A percentile compares a stretch with the other conserved stretches of the same genome.
These are phyloP conservation scores for Puya raimondii DNA, from an alignment of 176 grass and related monocot genomes.

Conservation along the genomic window DNA sequence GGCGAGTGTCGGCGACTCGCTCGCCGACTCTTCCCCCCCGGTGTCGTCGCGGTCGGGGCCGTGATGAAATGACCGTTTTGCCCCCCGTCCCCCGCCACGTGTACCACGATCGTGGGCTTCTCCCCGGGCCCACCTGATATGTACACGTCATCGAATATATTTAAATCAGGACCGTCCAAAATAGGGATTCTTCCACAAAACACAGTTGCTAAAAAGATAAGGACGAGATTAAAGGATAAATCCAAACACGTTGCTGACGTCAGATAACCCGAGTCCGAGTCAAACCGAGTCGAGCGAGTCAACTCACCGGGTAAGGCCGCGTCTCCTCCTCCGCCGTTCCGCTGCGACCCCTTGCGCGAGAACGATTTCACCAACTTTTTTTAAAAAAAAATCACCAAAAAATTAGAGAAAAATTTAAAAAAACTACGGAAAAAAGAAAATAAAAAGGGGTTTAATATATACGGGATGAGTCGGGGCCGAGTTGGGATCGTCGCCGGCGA, in stretches of 20 bases:
- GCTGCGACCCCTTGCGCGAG: not conserved
- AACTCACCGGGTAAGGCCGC: too few species aligned
- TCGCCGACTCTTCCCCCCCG: conserved; percentile 44
- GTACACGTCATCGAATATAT: conserved; percentile 3
- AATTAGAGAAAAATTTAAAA: not conserved
- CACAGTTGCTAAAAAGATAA: not conserved
- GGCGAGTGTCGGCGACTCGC: conserved; percentile 40
- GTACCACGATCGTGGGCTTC: conserved; percentile 28
- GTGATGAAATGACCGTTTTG: conserved; percentile 37
- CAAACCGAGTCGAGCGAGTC: not conserved
- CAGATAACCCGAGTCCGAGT: not conserved
- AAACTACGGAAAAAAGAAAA: not conserved
- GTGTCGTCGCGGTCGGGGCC: conserved; percentile 25
- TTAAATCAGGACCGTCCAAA: conserved; percentile 18
- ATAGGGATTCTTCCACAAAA: not conserved
- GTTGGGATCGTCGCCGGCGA: conserved; percentile 23
- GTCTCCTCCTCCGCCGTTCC: not conserved
- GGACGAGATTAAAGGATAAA: not conserved
- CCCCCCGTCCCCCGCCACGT: conserved; percentile 42
- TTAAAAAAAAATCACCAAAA: not conserved
- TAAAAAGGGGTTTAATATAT: conserved; percentile 20
- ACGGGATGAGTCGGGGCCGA: conserved; percentile 17
- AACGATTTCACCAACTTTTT: conserved; percentile 3
- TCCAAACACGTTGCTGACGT: not conserved
- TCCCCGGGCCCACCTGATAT: conserved; percentile 13